Evolutionary conservation across 2,329 filamentous ascomycete genomes (phyloP), one percentile per base, ranked within the genome.

Genomic region (Scleromitrula shiraiana): DNA sequence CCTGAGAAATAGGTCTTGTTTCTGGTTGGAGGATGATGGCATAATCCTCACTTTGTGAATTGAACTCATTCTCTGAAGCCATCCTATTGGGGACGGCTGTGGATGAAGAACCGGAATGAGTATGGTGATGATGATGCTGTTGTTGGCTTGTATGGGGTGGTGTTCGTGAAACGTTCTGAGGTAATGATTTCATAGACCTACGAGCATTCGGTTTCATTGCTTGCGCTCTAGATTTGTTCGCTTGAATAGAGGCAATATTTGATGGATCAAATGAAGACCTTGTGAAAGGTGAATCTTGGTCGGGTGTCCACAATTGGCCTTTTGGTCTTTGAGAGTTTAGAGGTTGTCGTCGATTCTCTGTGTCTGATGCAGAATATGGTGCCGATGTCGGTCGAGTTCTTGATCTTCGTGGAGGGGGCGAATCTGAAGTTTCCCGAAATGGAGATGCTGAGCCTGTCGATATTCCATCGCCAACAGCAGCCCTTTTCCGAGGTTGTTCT

Each of bases 1-100:
- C 58, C 39, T 61, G 57, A 7, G 56, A 57, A 12, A 62, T 59
- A 1, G 58, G 55, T 0, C 82, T 82, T 50, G 70, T 67, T 1
- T 67, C 68, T 4, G 73, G 68, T 0, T 80, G 76, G 15, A 56
- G 73, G 7, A 70, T 68, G 22, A 71, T 67, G 6, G 70, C 70
- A 56, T 82, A 77, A 2, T 20, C 33, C 5, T 53, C 52, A 22
- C 49, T 54, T 90, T 93, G 14, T 76, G 80, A 58, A 96, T 26
- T 43, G 30, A 37, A 23, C 12, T 39, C 29, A 15, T 15, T 32
- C n/a, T 24, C 24, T 8, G 35, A 20, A n/a, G 7, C 4, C 6
- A 20, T 15, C 20, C 35, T 49, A n/a, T 37, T 53, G 27, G 19
- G 33, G 19, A 48, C 15, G 19, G 36, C 33, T 24, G 39, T 14